Base-by-base conservation (phyloP, 2,329 filamentous ascomycete genomes). In the Alternaria sp. region DNA sequence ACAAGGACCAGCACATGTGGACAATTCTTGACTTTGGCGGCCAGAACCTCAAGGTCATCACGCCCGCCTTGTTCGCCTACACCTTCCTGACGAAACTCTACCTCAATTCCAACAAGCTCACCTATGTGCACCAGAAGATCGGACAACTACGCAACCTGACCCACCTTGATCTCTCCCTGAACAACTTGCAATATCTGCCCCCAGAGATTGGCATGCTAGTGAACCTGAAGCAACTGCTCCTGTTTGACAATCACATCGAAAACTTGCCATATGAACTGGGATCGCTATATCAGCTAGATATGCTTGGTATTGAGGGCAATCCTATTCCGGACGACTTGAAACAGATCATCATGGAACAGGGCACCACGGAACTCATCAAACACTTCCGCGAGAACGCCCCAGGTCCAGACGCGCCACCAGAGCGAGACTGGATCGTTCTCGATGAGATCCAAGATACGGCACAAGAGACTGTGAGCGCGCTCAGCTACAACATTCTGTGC, bases 171-270 rank as follows among this genome's bases (percentile, higher is more conserved):
- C 84, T 93, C 3, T 98, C 95, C 0, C 88, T 90, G 80, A 99
- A 99, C 77, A 87, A 94, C 61, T 84, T 99, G 60, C 85, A 85
- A 8, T 88, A 90, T 64, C 82, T 99, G 4, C 95, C 95, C 1
- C 86, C 91, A 23, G 94, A 99, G 80, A 87, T 99, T 60, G 95
- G 95, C 73, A 99, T 98, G 94, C 92, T 97, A 70, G 95, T 93
- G 28, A 95, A 93, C 68, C 82, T 99, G 54, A 93, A 92, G 79
- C 88, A 91, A 66, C 83, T 99, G 5, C 82, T 93, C 28, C 83
- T 97, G 2, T 97, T 97, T 76, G 93, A 97, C 80, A 99, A 99
- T 77, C 85, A 91, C 62, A 89, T 99, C 54, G 86, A 87, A 61
- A 88, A 87, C 23, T 83, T 99, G 26, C 95, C 95, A 1, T 90